Percentiles rank a stretch among this genome's conserved stretches.
These are phyloP conservation scores for Lyophyllum atratum DNA, from an alignment of 768 basidiomycete genomes.

Conservation along the genomic window DNA sequence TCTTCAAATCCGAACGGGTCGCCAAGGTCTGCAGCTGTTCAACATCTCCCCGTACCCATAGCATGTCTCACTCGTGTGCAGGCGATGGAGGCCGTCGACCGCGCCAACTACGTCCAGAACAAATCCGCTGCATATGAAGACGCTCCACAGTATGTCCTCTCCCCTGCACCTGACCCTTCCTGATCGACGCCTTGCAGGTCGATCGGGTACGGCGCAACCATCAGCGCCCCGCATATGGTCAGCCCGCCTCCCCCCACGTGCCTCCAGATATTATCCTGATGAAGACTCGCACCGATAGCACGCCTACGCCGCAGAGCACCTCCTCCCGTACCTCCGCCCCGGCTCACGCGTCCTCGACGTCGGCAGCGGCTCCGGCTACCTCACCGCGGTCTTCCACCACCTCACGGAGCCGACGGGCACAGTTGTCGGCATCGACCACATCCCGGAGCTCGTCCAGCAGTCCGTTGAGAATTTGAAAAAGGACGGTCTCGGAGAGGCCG, in stretches of 20 bases:
- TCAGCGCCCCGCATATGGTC: slow-evolving; percentile 98
- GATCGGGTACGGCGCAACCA: slow-evolving; percentile 87
- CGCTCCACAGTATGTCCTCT: slow-evolving; percentile 62
- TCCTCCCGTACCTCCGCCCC: slow-evolving; percentile 69
- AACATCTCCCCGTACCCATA: neutral
- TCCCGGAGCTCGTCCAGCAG: slow-evolving; percentile 74
- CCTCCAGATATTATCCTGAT: neutral
- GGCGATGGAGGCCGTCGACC: slow-evolving; percentile 73
- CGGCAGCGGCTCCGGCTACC: slow-evolving; percentile 87
- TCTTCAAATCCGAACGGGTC: slow-evolving; percentile 59
- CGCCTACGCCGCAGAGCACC: slow-evolving; percentile 80
- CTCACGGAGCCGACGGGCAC: slow-evolving; percentile 60
- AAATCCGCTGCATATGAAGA: slow-evolving; percentile 68
- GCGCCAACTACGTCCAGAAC: slow-evolving; percentile 64
- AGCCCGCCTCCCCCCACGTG: neutral
- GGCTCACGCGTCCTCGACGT: slow-evolving; percentile 85
- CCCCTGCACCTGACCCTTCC: neutral
- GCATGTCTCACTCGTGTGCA: slow-evolving; percentile 23
- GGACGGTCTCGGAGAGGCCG: slow-evolving; percentile 60
- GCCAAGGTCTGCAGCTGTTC: slow-evolving; percentile 44
- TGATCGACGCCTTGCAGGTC: slow-evolving; percentile 36
- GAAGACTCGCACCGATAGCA: slow-evolving; percentile 48
- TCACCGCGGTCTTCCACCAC: slow-evolving; percentile 78
- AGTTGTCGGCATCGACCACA: slow-evolving; percentile 91
- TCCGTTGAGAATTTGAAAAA: slow-evolving; percentile 64